Base-by-base conservation (phyloP, 441 rosid genomes). In the Hypseocharis bilobata region DNA sequence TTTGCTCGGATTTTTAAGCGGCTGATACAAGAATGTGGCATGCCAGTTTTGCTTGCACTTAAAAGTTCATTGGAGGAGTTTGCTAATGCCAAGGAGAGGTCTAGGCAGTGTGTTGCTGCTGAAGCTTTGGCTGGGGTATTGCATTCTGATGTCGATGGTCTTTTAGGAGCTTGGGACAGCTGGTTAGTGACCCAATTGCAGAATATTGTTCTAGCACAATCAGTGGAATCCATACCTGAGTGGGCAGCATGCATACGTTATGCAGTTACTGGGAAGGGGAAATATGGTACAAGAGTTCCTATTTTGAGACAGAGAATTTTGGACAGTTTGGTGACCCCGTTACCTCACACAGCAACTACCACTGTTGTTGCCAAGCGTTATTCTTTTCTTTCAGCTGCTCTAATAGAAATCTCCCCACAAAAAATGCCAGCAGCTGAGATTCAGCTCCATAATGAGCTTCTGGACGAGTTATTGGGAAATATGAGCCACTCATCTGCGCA, bases 191-290 rank as follows among this genome's bases (percentile, higher is more conserved):
- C 57, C 71, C 92, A 85, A 81, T 78, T 94, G 82, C 92, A 87
- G 88, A 84, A 74, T 67, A 82, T 94, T 59, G 79, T 89, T 77
- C 95, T 86, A 72, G 82, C 96, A 28, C 97, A 87, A 65, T 86
- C 98, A 6, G 91, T 94, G 63, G 99, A 89, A 81, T 94, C 99
- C 63, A 85, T 85, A 68, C 98, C 98, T 47, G 98, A 94, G 79
- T 94, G 99, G 99, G 94, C 94, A 70, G 86, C 96, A 70, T 94
- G 99, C 69, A 81, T 94, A 80, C 96, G 99, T 69, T 94, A 94
- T 76, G 96, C 99, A 62, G 99, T 91, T 75, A 94, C 98, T 1
- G 99, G 99, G 72, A 94, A 94, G 81, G 98, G 99, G 64, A 94
- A 89, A 80, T 73, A 77, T 70, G 99, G 99, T 71, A 85, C 89